phyloP scores from a whole-genome alignment of 257 asterid genomes.

The Gynochthodes officinalis region DNA sequence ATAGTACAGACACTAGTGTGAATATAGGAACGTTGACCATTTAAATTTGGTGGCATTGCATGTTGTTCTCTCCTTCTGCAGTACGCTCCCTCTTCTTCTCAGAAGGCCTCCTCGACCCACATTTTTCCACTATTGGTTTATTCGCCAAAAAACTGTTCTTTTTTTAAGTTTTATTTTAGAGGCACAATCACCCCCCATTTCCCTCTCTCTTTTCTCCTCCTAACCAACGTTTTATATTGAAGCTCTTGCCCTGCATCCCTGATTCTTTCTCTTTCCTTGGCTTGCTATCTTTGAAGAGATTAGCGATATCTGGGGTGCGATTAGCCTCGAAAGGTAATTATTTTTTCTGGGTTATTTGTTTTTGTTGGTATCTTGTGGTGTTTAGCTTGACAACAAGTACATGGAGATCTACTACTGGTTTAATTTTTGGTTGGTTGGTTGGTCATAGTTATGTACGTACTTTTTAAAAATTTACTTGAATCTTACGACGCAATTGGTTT shows the following conservation, averaged over 20 bases:
- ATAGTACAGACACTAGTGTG: neutral
- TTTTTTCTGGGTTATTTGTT: neutral
- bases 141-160: neutral
- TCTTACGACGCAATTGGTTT: neutral
- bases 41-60: constrained; percentile 26
- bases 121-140: constrained; percentile 1
- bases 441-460: neutral
- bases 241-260: neutral
- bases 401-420: constrained; percentile 5
- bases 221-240: neutral
- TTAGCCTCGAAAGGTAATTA: constrained; percentile 17
- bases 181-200: neutral
- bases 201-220: neutral
- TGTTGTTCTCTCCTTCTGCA: constrained; percentile 17
- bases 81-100: neutral
- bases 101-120: neutral
- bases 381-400: neutral
- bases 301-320: constrained; percentile 14
- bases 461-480: neutral
- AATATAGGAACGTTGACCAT: constrained; percentile 11
- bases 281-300: constrained; percentile 4
- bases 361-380: neutral
- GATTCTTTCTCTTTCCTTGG: constrained; percentile 1
- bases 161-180: neutral
- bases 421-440: constrained; percentile 2